Base-by-base conservation (phyloP, 1,284 basidiomycete species). In the Ustilago hordei region DNA sequence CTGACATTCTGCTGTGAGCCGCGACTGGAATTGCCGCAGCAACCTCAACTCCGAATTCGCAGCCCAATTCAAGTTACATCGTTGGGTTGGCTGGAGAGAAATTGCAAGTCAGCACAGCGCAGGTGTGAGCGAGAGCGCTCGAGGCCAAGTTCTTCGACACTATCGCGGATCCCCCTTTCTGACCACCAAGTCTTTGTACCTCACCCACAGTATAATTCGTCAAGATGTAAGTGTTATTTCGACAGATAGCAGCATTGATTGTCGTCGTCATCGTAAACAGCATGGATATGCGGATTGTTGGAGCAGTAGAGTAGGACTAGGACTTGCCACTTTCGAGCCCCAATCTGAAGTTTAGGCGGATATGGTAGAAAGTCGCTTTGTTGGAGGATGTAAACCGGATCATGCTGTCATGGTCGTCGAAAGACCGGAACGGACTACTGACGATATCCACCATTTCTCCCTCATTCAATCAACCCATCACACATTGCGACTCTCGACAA, bases 151-250 rank as follows among this genome's bases (percentile, higher is more conserved):
- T 60, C 61, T 60, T 69, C 56, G 64, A 62, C 63, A 39, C 67
- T 50, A 75, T 64, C 60, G 55, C 57, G n/a, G 57, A 38, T 56
- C 56, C 63, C 58, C 60, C 72, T 50, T 70, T 31, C 48, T 61
- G 15, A 67, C 73, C 55, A 75, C 73, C 73, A 75, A 75, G 73
- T 75, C 73, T 66, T 61, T 63, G 64, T 63, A 63, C 61, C 60
- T 68, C 66, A 67, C 73, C 64, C 56, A 31, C 15, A 36, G 48
- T 61, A 75, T 76, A 71, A 55, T 69, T 54, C 69, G 74, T 76
- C 74, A 76, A 72, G 74, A 76, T 76, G 74, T 76, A 76, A 76
- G 74, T 28, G 23, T 76, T 36, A 31, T 45, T 28, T 12, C 17
- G 43, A 28, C 23, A 28, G 23, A 28, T 28, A 28, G 23, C 23